Evolutionary conservation across 192 early-diverging fungal genomes (phyloP).

Genomic region (Coemansia sp.): DNA sequence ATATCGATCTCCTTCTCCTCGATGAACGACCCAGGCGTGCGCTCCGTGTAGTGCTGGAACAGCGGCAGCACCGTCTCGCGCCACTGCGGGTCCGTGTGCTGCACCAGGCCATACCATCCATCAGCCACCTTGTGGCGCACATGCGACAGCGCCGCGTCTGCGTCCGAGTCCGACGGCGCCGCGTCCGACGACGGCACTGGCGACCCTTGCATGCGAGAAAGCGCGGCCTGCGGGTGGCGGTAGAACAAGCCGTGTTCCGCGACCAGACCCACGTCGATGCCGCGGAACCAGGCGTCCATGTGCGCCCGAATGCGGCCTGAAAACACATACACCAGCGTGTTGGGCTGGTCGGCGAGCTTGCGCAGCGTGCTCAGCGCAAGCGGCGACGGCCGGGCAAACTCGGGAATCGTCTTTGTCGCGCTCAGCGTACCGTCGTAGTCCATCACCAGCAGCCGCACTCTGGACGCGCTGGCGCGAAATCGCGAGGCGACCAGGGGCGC

Average conservation of each 20-base stretch:
- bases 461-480: neutral
- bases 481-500: neutral
- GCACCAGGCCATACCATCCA: constrained; percentile 84
- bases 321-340: constrained; percentile 92
- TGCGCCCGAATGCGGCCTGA: constrained; percentile 87
- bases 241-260: constrained; percentile 99
- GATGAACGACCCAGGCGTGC: constrained; percentile 95
- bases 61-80: constrained; percentile 87
- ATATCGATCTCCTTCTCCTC: constrained; percentile 99
- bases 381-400: constrained; percentile 87
- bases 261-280: constrained; percentile 82
- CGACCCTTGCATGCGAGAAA: constrained; percentile 4
- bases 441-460: constrained; percentile 71
- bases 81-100: constrained; percentile 89
- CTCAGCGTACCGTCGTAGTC: constrained; percentile 98
- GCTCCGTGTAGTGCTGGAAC: constrained; percentile 96
- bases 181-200: constrained; percentile 4
- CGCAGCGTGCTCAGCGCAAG: constrained; percentile 68
- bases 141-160: constrained; percentile 3
- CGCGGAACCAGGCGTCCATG: constrained; percentile 89
- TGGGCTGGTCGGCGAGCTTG: constrained; percentile 65
- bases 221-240: constrained; percentile 71
- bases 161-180: constrained; percentile 4
- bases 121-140: constrained; percentile 11
- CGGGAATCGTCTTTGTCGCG: constrained; percentile 79